Percentiles rank a stretch among this genome's conserved stretches.
These are phyloP conservation scores for Tetrastigma voinierianum DNA, from an alignment of 164 flowering plant genomes.

Conservation along the genomic window DNA sequence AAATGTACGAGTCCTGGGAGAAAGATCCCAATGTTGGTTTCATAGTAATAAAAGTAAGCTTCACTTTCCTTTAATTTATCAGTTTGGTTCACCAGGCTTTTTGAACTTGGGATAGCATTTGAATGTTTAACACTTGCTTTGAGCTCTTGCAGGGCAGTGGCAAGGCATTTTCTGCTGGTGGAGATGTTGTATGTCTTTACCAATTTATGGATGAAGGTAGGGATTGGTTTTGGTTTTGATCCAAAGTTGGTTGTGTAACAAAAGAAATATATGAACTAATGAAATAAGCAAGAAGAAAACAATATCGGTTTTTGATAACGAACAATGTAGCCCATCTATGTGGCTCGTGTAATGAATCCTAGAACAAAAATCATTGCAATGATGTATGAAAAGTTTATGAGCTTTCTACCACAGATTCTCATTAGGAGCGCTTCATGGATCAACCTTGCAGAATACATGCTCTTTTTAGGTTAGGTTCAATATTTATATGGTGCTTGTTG, in stretches of 20 bases:
- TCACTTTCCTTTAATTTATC: not conserved
- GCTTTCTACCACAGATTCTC: no score
- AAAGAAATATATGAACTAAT: no score
- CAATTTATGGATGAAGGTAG: constrained; percentile 46
- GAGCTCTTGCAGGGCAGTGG: constrained; percentile 56
- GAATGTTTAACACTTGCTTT: not conserved
- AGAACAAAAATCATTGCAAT: no score
- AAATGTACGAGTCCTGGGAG: constrained; percentile 56
- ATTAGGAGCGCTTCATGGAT: no score
- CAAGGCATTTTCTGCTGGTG: constrained; percentile 76
- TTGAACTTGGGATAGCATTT: not conserved
- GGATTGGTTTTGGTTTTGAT: not conserved
- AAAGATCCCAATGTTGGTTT: constrained; percentile 54
- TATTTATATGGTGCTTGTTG: not conserved
- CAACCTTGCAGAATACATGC: no score
- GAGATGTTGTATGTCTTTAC: constrained; percentile 60
- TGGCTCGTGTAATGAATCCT: no score
- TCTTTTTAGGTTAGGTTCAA: not conserved
- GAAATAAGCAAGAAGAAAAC: no score
- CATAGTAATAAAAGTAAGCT: constrained; percentile 51
- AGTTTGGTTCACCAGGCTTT: not conserved
- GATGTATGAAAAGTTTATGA: no score
- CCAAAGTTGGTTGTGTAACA: no score
- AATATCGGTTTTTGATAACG: no score
- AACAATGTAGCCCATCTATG: no score